Evolutionary conservation across 441 rosid species (phyloP), one percentile per base, ranked within the genome.

Genomic region (Corymbia citriodora): DNA sequence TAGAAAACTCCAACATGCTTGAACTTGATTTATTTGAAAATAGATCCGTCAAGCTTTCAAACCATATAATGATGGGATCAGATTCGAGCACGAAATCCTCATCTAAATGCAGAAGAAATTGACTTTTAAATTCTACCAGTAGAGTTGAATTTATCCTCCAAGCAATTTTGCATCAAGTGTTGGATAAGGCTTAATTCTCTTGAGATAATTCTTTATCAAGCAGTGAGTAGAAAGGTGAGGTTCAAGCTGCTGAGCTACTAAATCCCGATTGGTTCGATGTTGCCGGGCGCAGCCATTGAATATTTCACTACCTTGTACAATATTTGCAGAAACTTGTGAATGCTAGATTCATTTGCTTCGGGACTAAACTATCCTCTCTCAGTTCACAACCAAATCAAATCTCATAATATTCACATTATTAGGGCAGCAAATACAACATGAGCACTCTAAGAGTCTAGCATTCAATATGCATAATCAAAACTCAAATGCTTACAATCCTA

Each of bases 261-360:
- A 97, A 93, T 88, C 99, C 99, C 1, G 98, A 98, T 19, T 94
- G 97, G 96, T 97, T 97, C 88, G 99, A 96, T 89, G 91, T 95
- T 11, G 95, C 97, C 1, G 99, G 98, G 2, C 98, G 97, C 85
- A 97, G 97, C 83, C 98, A 96, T 93, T 98, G 96, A 90, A 96
- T 96, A 33, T 96, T 97, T 82, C 99, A 96, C 92, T 59, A 94
- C 96, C 36, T 93, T 96, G 23, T 27, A n/a, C 14, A 10, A 25
- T 16, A 25, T 25, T 61, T 61, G 29, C 68, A 27, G 13, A 27
- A 61, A 61, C 7, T 12, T 61, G 17, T 61, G 9, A 27, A 61
- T 61, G 68, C 31, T 27, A 11, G 68, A 27, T 12, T 61, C 31
- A 25, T 10, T 25, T 25, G 65, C 8, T 61, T 27, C 15, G 27